These are phyloP conservation scores for Penicillium samsonianum DNA, from an alignment of 495 filamentous ascomycete species.

Conservation along the genomic window DNA sequence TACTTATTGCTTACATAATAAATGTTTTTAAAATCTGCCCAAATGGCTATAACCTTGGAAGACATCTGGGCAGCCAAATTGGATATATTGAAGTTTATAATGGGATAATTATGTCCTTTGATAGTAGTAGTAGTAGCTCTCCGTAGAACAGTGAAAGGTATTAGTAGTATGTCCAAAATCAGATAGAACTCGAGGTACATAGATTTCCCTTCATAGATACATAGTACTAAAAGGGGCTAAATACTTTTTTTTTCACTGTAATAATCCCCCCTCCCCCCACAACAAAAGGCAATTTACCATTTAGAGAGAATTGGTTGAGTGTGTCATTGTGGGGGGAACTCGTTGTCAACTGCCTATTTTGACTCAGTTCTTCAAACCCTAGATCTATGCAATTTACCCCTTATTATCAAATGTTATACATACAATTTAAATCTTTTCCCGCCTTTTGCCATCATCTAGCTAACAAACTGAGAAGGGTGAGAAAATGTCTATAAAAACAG, in stretches of 20 bases:
- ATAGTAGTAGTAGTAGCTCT: not conserved
- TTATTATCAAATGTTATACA: too few species aligned
- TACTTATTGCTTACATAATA: slow-evolving; percentile 17
- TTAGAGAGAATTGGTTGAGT: not conserved
- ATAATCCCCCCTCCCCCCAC: not conserved
- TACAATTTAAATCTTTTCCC: too few species aligned
- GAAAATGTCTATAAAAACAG: too few species aligned
- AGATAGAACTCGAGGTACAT: not conserved
- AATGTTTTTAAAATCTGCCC: slow-evolving; percentile 7
- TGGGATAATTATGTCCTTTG: not conserved
- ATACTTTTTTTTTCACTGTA: not conserved
- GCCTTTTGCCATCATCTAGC: too few species aligned
- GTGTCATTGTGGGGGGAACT: not conserved
- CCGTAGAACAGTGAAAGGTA: not conserved
- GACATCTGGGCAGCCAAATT: too few species aligned
- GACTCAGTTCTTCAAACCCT: not conserved
- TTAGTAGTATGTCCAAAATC: not conserved
- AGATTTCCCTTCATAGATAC: not conserved
- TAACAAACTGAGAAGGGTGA: too few species aligned
- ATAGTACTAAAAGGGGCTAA: not conserved
- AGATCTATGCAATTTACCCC: too few species aligned
- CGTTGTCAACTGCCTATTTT: not conserved
- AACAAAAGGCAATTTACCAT: not conserved
- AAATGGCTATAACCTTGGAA: not conserved
- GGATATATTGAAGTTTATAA: not conserved